Percentiles rank a stretch among this genome's conserved stretches.
phyloP scores from a whole-genome alignment of 202 grass and related monocot species.

The Elaeis oleifera region DNA sequence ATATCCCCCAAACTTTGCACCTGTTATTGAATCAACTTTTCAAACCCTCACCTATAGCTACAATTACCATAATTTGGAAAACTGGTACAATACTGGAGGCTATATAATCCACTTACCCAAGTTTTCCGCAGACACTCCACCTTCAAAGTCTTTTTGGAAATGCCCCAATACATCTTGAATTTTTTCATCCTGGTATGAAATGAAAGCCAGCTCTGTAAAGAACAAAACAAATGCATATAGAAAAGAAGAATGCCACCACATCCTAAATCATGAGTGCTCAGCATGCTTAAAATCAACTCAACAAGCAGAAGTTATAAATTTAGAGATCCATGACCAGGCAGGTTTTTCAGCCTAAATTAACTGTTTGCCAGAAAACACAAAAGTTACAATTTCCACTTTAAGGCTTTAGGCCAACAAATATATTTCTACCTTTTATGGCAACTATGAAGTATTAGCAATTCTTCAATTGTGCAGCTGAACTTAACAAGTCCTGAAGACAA shows the following conservation, averaged over 20 bases:
- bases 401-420: too few relatives aligned
- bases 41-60: conserved; percentile 7
- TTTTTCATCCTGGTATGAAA: conserved; percentile 62
- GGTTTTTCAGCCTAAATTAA: too few relatives aligned
- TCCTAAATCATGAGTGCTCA: background rate
- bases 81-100: conserved; percentile 1
- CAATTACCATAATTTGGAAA: conserved; percentile 23
- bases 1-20: conserved; percentile 95
- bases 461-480: too few relatives aligned
- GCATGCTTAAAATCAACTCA: too few relatives aligned
- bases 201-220: too few relatives aligned
- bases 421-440: too few relatives aligned
- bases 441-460: too few relatives aligned
- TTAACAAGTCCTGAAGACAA: too few relatives aligned
- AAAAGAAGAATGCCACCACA: background rate
- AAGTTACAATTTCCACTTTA: too few relatives aligned
- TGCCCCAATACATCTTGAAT: conserved; percentile 72
- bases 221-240: conserved; percentile 1
- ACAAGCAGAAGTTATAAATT: too few relatives aligned
- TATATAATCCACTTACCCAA: conserved; percentile 53
- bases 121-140: conserved; percentile 73
- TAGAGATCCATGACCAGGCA: too few relatives aligned
- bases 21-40: conserved; percentile 44
- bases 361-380: too few relatives aligned
- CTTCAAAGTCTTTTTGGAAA: conserved; percentile 93